These are phyloP conservation scores for Apiotrichum brassicae DNA, from an alignment of 1,284 basidiomycete genomes.

Conservation along the genomic window DNA sequence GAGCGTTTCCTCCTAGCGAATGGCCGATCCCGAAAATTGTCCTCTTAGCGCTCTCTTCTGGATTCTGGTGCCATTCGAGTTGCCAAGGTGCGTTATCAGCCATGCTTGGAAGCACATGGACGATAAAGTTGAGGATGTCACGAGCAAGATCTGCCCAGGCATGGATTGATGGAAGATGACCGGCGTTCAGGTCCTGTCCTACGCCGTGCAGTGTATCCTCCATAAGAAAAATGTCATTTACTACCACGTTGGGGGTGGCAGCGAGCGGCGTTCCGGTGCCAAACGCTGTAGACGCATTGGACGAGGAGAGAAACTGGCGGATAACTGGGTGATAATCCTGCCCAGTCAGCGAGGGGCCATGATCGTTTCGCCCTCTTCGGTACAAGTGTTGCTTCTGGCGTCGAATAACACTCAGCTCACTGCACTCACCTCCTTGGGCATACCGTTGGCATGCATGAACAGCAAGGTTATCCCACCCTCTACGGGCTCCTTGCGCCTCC, in stretches of 20 bases:
- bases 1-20: slow-evolving; percentile 7
- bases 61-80: slow-evolving; percentile 2
- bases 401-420: too few species aligned
- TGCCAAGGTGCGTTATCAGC: slow-evolving; percentile 1
- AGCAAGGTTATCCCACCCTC: slow-evolving; percentile 58
- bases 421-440: slow-evolving; percentile 65
- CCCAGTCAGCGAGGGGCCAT: too few species aligned
- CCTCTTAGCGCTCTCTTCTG: not conserved
- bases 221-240: slow-evolving; percentile 78
- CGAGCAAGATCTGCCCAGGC: slow-evolving; percentile 42
- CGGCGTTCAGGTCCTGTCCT: slow-evolving; percentile 59
- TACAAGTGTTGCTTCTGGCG: too few species aligned
- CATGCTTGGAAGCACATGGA: slow-evolving; percentile 43
- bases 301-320: slow-evolving; percentile 40
- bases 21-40: slow-evolving; percentile 9
- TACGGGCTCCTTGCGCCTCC: slow-evolving; percentile 3
- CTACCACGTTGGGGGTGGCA: not conserved
- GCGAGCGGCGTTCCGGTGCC: slow-evolving; percentile 1
- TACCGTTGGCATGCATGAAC: slow-evolving; percentile 70
- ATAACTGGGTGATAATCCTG: slow-evolving; percentile 57
- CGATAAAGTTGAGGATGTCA: slow-evolving; percentile 47
- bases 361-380: too few species aligned
- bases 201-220: slow-evolving; percentile 74
- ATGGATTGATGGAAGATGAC: slow-evolving; percentile 47
- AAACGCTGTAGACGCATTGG: not conserved